phyloP scores from a whole-genome alignment of 2,329 filamentous ascomycete genomes.

The Ceratocystis variospora region DNA sequence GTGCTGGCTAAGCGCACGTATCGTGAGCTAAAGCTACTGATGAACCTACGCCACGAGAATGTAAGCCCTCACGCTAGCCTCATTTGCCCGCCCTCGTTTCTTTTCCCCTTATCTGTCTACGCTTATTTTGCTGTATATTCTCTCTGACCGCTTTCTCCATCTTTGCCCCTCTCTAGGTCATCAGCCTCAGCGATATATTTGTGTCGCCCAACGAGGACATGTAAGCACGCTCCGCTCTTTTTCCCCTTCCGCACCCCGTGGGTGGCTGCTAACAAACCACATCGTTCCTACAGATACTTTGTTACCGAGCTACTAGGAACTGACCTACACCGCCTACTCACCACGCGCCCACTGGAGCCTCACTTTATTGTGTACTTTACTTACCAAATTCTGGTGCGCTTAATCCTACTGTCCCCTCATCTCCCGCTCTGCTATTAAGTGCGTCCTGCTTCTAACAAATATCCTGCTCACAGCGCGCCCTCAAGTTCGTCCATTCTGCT shows the following conservation, averaged over 20 bases:
- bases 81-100: background rate
- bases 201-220: conserved; percentile 98
- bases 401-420: background rate
- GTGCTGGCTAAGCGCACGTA: conserved; percentile 97
- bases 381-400: conserved; percentile 87
- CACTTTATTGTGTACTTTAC: conserved; percentile 99
- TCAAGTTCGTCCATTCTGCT: conserved; percentile 98
- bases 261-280: conserved; percentile 8
- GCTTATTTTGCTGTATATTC: background rate
- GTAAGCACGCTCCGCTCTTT: conserved; percentile 37
- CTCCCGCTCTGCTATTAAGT: background rate
- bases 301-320: conserved; percentile 96
- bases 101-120: background rate
- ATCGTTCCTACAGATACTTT: conserved; percentile 55
- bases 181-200: conserved; percentile 98
- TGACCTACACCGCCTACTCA: conserved; percentile 87
- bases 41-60: conserved; percentile 94
- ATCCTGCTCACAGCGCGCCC: conserved; percentile 51
- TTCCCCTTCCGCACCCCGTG: background rate
- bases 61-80: conserved; percentile 34
- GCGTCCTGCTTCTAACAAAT: background rate
- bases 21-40: conserved; percentile 90
- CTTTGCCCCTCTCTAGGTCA: conserved; percentile 48
- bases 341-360: conserved; percentile 90
- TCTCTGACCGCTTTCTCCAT: conserved; percentile 15